phyloP scores from a whole-genome alignment of 1,284 basidiomycete genomes.

The Vanrija humicola region DNA sequence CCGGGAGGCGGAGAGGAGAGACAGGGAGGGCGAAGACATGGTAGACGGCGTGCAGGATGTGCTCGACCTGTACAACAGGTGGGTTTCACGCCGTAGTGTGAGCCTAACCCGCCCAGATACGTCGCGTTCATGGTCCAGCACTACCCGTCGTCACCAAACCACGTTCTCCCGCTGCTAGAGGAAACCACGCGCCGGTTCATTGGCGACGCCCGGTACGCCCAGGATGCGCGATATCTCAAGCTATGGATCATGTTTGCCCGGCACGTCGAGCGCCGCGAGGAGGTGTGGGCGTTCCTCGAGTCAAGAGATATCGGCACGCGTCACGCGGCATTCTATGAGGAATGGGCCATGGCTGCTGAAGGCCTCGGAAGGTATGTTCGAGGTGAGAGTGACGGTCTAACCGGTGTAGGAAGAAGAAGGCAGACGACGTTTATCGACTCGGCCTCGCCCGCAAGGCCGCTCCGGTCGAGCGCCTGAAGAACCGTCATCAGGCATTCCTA shows the following conservation, averaged over 20 bases:
- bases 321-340: constrained; percentile 77
- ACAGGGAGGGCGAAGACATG: constrained; percentile 58
- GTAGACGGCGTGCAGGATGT: constrained; percentile 49
- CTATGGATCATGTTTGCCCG: constrained; percentile 80
- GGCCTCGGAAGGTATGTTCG: constrained; percentile 62
- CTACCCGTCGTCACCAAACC: constrained; percentile 60
- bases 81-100: constrained; percentile 7
- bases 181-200: constrained; percentile 73
- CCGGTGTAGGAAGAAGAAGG: constrained; percentile 60
- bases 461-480: constrained; percentile 80
- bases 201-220: constrained; percentile 71
- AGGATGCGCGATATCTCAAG: constrained; percentile 83
- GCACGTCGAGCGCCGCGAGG: constrained; percentile 56
- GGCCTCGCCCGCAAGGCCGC: constrained; percentile 79
- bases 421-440: constrained; percentile 75
- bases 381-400: neutral
- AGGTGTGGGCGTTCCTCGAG: constrained; percentile 72
- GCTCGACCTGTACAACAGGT: constrained; percentile 51
- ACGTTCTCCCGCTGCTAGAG: constrained; percentile 69
- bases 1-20: constrained; percentile 45
- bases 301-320: constrained; percentile 73
- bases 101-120: constrained; percentile 32
- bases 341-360: constrained; percentile 74
- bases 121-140: constrained; percentile 51
- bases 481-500: constrained; percentile 76